phyloP scores from a whole-genome alignment of 2,329 filamentous ascomycete genomes.

The Chrysosphaeria jannelii region DNA sequence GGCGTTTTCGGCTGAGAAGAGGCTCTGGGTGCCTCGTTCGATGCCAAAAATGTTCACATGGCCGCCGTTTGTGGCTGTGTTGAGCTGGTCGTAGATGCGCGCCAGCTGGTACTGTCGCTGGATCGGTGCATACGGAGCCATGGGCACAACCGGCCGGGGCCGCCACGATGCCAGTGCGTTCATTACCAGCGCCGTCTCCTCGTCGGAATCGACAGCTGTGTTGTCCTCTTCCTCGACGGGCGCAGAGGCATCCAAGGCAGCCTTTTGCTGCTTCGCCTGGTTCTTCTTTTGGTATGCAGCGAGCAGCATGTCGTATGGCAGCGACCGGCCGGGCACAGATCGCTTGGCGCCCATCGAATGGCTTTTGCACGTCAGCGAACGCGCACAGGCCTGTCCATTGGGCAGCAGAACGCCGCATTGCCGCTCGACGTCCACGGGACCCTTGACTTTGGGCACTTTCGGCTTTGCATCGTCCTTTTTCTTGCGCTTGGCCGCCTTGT shows the following conservation, averaged over 20 bases:
- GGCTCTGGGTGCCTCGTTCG: no score
- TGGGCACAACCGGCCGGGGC: slow-evolving; percentile 46
- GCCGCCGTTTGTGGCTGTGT: slow-evolving; percentile 33
- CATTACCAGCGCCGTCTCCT: slow-evolving; percentile 81
- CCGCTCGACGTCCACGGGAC: slow-evolving; percentile 75
- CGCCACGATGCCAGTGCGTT: slow-evolving; percentile 42
- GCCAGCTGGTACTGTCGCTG: slow-evolving; percentile 31
- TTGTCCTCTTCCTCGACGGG: slow-evolving; percentile 69
- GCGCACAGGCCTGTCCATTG: slow-evolving; percentile 63
- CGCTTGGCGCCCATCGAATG: slow-evolving; percentile 89
- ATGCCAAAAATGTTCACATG: slow-evolving; percentile 35
- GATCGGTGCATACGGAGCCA: slow-evolving; percentile 28
- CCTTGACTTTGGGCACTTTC: slow-evolving; percentile 62
- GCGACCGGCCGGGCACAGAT: slow-evolving; percentile 55
- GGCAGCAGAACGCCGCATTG: slow-evolving; percentile 72
- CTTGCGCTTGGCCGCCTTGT: slow-evolving; percentile 67
- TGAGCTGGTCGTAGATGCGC: slow-evolving; percentile 31
- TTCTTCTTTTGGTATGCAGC: slow-evolving; percentile 91
- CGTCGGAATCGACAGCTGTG: slow-evolving; percentile 68
- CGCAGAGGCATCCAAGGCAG: slow-evolving; percentile 79
- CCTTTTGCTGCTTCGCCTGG: slow-evolving; percentile 82
- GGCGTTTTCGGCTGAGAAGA: no score
- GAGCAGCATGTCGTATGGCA: slow-evolving; percentile 80
- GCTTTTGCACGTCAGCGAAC: slow-evolving; percentile 77
- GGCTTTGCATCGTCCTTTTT: slow-evolving; percentile 79